These are phyloP conservation scores for Hanseniaspora lindneri DNA, from an alignment of 805 yeast genomes.

Conservation along the genomic window DNA sequence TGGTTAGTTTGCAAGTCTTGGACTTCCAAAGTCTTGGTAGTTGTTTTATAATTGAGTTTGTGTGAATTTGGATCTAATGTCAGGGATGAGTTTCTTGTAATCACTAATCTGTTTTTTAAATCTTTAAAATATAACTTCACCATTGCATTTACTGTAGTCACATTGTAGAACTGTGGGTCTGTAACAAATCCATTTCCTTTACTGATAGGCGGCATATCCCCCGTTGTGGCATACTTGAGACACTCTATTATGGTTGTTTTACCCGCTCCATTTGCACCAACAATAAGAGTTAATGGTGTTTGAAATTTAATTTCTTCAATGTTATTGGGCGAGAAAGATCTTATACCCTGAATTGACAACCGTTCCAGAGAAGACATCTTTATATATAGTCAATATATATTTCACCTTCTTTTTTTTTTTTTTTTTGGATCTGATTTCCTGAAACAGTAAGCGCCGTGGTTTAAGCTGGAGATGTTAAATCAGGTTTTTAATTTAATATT, in stretches of 20 bases:
- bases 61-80: conserved; percentile 54
- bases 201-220: conserved; percentile 88
- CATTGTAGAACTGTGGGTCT: conserved; percentile 73
- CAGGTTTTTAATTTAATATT: no score
- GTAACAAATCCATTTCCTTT: conserved; percentile 94
- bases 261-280: conserved; percentile 94
- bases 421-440: no score
- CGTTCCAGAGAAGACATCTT: conserved; percentile 41
- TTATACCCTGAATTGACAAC: conserved; percentile 70
- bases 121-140: conserved; percentile 62
- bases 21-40: conserved; percentile 83
- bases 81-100: conserved; percentile 74
- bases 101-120: conserved; percentile 47
- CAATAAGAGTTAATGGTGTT: conserved; percentile 80
- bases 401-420: no score
- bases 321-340: conserved; percentile 80
- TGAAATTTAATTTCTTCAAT: conserved; percentile 83
- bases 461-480: no score
- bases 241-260: conserved; percentile 95
- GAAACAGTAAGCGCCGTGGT: no score
- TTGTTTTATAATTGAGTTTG: conserved; percentile 42
- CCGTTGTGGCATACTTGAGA: conserved; percentile 85
- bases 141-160: conserved; percentile 73
- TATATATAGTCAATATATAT: no score
- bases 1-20: conserved; percentile 54